Base-by-base conservation (phyloP, 2,329 filamentous ascomycete genomes). In the Arthrobotrys conoides region DNA sequence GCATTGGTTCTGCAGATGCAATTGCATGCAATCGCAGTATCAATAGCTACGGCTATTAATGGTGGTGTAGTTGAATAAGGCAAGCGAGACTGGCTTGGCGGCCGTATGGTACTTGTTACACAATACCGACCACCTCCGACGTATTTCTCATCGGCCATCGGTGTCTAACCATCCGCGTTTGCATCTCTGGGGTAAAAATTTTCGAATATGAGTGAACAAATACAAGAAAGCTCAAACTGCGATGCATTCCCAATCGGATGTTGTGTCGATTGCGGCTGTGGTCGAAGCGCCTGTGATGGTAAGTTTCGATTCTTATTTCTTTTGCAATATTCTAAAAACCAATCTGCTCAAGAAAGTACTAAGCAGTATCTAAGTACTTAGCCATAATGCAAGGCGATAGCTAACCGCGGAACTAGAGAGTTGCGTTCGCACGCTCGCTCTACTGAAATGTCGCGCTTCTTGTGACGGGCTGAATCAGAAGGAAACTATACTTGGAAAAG, bases 191-290 rank as follows among this genome's bases (percentile, higher is more conserved):
- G n/a, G 14, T 5, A n/a, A 44, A 30, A 44, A 44, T 14, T 2
- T 44, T 44, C 1, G 3, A 44, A 44, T n/a, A 44, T 44, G 38
- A 44, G 38, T n/a, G 38, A 44, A 5, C 38, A 44, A 44, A 44
- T n/a, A 16, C 38, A 44, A 44, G 38, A 44, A 16, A 14, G 12
- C 38, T 16, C 30, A 48, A 18, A n/a, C n/a, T n/a, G n/a, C n/a
- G n/a, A n/a, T n/a, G n/a, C n/a, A n/a, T n/a, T n/a, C n/a, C 18
- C 24, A 33, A 68, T 51, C 22, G 49, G 65, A 2, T 68, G 65
- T 38, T 68, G 65, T n/a, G 65, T 68, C 36, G 51, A 59, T 49
- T 70, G 66, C 22, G 66, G 49, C 12, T 24, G 66, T n/a, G 51
- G 51, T 8, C 49, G 36, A 41, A 61, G 38, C 20, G 51, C 49